A percentile compares a stretch with the other conserved stretches of the same genome.
phyloP scores from a whole-genome alignment of 305 asterid genomes.

The Fraxinus nigra region DNA sequence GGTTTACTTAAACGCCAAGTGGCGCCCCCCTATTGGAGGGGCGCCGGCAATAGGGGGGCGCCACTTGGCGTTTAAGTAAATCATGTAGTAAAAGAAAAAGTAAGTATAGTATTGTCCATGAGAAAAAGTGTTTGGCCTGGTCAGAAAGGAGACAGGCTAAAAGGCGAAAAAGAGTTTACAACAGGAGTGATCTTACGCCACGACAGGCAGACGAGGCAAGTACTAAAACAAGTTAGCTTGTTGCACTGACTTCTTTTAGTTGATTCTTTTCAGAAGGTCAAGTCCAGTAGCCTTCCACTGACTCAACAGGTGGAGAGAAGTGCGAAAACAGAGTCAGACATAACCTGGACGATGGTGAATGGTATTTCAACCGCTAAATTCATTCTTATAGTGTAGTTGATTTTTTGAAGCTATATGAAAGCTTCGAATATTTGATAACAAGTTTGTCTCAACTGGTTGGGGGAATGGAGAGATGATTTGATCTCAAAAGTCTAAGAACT shows the following conservation, averaged over 20 bases:
- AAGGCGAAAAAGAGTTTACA: too few species aligned
- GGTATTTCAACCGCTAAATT: neutral
- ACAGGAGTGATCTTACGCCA: neutral
- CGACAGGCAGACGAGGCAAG: neutral
- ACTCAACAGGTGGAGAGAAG: neutral
- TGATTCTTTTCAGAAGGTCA: neutral
- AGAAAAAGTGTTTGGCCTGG: too few species aligned
- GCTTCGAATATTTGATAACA: too few species aligned
- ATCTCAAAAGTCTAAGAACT: too few species aligned
- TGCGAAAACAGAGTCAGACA: neutral
- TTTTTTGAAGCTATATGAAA: neutral
- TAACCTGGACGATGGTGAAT: neutral
- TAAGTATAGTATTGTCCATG: too few species aligned
- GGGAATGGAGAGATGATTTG: neutral
- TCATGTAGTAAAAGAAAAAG: too few species aligned
- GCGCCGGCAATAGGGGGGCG: too few species aligned
- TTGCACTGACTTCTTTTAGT: neutral
- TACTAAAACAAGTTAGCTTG: neutral
- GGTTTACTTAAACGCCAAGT: too few species aligned
- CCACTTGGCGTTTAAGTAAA: too few species aligned
- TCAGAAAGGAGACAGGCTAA: neutral
- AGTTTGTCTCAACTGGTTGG: neutral
- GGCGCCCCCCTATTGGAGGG: too few species aligned
- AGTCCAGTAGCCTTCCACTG: neutral
- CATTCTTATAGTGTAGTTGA: neutral